Evolutionary conservation across 257 asterid species (phyloP).

Genomic region (Capsicum rhomboideum): DNA sequence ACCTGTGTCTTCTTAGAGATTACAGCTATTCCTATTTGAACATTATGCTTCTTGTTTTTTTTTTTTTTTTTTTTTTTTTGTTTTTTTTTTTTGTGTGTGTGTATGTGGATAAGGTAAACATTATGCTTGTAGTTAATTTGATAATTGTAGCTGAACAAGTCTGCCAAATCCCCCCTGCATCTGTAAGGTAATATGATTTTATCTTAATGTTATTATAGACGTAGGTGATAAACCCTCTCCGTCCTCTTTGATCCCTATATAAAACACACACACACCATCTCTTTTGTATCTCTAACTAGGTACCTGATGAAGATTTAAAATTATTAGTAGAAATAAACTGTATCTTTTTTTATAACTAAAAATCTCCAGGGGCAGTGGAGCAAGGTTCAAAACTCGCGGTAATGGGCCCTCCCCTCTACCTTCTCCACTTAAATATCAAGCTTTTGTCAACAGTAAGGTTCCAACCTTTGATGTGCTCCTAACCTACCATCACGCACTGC

Average conservation of each 20-base stretch:
- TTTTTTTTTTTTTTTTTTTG: not conserved
- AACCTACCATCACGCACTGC: not conserved
- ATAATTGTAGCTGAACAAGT: not conserved
- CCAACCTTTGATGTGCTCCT: not conserved
- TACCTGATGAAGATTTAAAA: not conserved
- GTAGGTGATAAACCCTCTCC: not conserved
- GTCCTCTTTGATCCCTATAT: not conserved
- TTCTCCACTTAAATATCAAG: not conserved
- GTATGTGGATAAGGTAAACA: not conserved
- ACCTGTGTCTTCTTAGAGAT: not conserved
- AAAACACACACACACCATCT: not conserved
- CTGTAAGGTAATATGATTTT: not conserved
- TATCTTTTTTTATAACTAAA: not conserved
- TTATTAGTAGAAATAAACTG: not conserved
- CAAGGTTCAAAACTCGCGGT: not conserved
- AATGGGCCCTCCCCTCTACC: not conserved
- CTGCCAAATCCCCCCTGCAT: not conserved
- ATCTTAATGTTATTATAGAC: not conserved
- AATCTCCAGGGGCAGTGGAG: not conserved
- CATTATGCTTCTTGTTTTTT: not conserved
- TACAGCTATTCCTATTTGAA: not conserved
- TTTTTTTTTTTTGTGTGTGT: not conserved
- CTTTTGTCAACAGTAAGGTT: not conserved
- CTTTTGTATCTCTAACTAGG: not conserved
- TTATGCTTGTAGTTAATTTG: not conserved